phyloP scores from a whole-genome alignment of 345 rosid genomes.

The Rhizophora mangle region DNA sequence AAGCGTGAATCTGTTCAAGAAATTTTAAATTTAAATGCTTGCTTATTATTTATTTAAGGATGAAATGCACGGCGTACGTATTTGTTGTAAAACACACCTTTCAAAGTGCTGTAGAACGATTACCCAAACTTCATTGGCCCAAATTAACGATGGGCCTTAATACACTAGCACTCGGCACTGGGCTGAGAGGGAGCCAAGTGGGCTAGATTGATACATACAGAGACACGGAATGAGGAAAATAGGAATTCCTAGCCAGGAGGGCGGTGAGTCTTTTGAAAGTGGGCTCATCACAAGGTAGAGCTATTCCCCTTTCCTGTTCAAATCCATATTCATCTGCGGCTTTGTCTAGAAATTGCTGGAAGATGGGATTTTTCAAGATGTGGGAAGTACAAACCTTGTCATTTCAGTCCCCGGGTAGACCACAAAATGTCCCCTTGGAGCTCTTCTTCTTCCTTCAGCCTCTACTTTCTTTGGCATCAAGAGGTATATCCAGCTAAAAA shows the following conservation, averaged over 20 bases:
- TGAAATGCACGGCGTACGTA: too few species aligned
- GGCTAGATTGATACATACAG: too few species aligned
- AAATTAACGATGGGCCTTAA: too few species aligned
- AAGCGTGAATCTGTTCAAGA: too few species aligned
- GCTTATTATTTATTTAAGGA: too few species aligned
- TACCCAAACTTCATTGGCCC: too few species aligned
- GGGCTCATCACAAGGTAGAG: conserved; percentile 26
- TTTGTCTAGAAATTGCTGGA: conserved; percentile 27
- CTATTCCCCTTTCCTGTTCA: conserved; percentile 6
- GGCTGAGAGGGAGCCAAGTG: too few species aligned
- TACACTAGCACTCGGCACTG: too few species aligned
- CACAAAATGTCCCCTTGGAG: conserved; percentile 35
- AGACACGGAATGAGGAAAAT: too few species aligned
- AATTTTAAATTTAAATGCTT: too few species aligned
- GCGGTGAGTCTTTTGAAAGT: conserved; percentile 15
- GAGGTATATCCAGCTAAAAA: neutral
- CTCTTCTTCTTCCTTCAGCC: conserved; percentile 17
- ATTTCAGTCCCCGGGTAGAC: conserved; percentile 30
- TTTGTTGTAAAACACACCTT: too few species aligned
- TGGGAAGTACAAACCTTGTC: conserved; percentile 28
- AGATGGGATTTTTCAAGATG: conserved; percentile 21
- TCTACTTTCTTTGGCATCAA: conserved; percentile 21
- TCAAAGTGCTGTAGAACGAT: too few species aligned
- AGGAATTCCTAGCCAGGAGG: neutral
- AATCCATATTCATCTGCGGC: conserved; percentile 37